A percentile compares a stretch with the other conserved stretches of the same genome.
These are phyloP conservation scores for Xylaria grammica DNA, from an alignment of 495 filamentous ascomycete genomes.

Conservation along the genomic window DNA sequence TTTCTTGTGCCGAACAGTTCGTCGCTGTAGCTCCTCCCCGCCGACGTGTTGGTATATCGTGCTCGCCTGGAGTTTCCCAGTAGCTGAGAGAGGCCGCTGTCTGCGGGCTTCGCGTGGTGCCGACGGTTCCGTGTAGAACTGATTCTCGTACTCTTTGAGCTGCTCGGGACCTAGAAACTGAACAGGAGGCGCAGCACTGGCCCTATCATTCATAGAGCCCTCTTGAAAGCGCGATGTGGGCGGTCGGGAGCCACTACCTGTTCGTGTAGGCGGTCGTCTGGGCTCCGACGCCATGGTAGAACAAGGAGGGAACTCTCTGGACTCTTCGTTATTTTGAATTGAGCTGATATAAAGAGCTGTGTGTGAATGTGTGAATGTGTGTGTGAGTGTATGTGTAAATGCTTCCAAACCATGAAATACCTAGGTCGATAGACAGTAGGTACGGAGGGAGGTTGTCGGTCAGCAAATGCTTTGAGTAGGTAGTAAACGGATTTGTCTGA, in stretches of 20 bases:
- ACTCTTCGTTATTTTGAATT: no score
- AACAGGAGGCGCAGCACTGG: slow-evolving; percentile 68
- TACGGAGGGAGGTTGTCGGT: not conserved
- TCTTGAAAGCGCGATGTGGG: slow-evolving; percentile 63
- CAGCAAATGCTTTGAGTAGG: not conserved
- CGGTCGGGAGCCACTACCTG: slow-evolving; percentile 54
- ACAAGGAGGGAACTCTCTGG: no score
- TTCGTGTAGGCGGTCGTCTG: slow-evolving; percentile 26
- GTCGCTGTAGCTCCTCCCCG: not conserved
- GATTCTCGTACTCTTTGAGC: slow-evolving; percentile 40
- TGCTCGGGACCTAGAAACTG: slow-evolving; percentile 63
- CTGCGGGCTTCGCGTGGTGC: slow-evolving; percentile 21
- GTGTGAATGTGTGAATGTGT: no score
- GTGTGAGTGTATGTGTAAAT: no score
- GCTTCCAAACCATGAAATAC: no score
- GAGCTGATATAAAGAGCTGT: not conserved
- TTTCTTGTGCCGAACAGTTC: slow-evolving; percentile 34
- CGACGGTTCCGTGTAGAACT: slow-evolving; percentile 34
- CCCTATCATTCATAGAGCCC: slow-evolving; percentile 77
- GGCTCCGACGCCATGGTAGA: slow-evolving; percentile 31
- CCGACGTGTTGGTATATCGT: not conserved
- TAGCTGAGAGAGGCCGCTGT: slow-evolving; percentile 29
- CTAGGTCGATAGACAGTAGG: not conserved
- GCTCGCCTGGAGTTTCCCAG: slow-evolving; percentile 4
- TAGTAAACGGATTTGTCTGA: not conserved